Evolutionary conservation across 148 eudicot genomes (phyloP), one percentile per base, ranked within the genome.

Genomic region (Camellia granthamiana): DNA sequence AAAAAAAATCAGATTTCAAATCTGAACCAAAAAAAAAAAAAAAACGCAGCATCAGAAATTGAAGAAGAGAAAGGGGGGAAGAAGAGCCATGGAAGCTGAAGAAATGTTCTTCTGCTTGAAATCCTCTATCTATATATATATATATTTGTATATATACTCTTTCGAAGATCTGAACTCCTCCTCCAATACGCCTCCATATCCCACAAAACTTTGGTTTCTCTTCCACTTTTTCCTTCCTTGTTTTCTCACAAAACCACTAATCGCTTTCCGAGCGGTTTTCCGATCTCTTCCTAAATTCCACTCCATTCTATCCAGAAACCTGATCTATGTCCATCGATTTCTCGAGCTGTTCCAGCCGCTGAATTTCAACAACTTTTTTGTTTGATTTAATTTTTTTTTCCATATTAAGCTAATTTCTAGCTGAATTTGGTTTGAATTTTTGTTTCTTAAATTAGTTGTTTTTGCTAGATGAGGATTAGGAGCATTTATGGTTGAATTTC

Each of bases 191-290:
- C 38, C 38, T 30, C 38, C 38, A 30, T 30, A 1, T 30, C 38
- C 38, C 38, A 30, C 38, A 30, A 23, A 30, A 0, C 30, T 14
- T 1, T 44, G 55, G 49, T 70, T 47, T 46, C 54, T 8, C 52
- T 18, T 23, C 55, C 55, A 1, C 67, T 63, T 9, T 19, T 13
- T 41, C 7, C n/a, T 12, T 61, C 69, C 68, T 21, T 38, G 23
- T 42, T 42, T 38, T 52, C 44, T 8, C 7, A 15, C 0, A 59
- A 21, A 61, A 12, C 69, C 69, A 23, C 58, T 51, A 2, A 13
- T 70, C 38, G 44, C 58, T 64, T 52, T 77, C 71, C 61, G 58
- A 7, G 42, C 71, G 2, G 61, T 77, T 30, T 66, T 77, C 38
- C 79, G 30, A 43, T 21, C 5, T 9, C 41, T n/a, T 63, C 9